Conservation (phyloP, 257 asterid genomes). For the Salvia rosmarinus region DNA sequence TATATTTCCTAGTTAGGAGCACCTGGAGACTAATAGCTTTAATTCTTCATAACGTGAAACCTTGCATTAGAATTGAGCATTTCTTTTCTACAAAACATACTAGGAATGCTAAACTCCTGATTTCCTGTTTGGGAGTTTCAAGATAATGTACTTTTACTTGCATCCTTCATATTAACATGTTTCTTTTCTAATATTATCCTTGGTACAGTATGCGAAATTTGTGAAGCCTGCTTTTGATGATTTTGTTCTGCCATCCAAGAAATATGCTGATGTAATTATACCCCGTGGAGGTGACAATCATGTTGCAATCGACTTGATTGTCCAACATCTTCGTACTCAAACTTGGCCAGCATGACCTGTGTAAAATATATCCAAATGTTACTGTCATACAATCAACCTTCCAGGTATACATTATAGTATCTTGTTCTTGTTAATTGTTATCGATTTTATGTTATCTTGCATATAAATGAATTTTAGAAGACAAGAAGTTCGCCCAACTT, state of each 20-base stretch:
- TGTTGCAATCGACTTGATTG: conserved; percentile 93
- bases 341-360: conserved; percentile 98
- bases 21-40: conserved; percentile 2
- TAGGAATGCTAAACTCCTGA: neutral
- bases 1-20: neutral
- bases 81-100: conserved; percentile 9
- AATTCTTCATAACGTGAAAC: conserved; percentile 9
- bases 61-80: neutral
- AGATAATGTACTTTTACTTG: conserved; percentile 12
- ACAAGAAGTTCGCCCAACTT: neutral
- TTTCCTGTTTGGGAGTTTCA: conserved; percentile 14
- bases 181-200: conserved; percentile 20
- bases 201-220: conserved; percentile 90
- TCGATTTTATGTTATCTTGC: conserved; percentile 16
- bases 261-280: conserved; percentile 95
- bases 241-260: conserved; percentile 95
- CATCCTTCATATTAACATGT: conserved; percentile 15
- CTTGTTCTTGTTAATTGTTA: conserved; percentile 20
- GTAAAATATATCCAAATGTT: conserved; percentile 91
- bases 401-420: conserved; percentile 65
- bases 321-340: conserved; percentile 93
- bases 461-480: conserved; percentile 8
- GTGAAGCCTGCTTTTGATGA: conserved; percentile 99
- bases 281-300: conserved; percentile 99
- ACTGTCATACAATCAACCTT: conserved; percentile 94